Conservation (phyloP, 129 eudicot species). For the Saussurea involucrata region DNA sequence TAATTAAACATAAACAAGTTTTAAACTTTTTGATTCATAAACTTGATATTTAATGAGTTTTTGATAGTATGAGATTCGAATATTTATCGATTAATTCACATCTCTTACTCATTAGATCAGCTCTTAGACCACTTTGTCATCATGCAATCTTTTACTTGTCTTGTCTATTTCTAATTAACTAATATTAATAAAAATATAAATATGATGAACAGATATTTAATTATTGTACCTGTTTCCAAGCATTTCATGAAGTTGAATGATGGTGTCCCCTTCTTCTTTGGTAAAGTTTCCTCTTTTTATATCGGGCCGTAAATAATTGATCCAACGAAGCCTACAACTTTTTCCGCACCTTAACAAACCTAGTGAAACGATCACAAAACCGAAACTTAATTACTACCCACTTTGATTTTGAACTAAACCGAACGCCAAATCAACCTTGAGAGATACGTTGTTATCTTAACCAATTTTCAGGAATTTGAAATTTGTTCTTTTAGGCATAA, state of each 20-base stretch:
- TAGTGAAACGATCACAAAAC: neutral
- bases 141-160: neutral
- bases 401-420: neutral
- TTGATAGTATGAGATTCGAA: neutral
- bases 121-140: neutral
- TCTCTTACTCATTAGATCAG: neutral
- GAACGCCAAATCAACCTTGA: neutral
- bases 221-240: slow-evolving; percentile 55
- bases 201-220: neutral
- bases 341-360: slow-evolving; percentile 61
- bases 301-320: slow-evolving; percentile 46
- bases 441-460: neutral
- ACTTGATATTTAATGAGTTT: neutral
- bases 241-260: slow-evolving; percentile 42
- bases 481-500: neutral
- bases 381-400: neutral
- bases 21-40: neutral
- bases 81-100: neutral
- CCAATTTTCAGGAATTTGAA: neutral
- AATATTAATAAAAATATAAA: neutral
- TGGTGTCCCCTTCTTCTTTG: slow-evolving; percentile 50
- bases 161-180: neutral
- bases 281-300: slow-evolving; percentile 52
- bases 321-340: slow-evolving; percentile 55
- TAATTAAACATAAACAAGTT: neutral